Conservation (phyloP, 2,329 filamentous ascomycete genomes). For the Stromatinia cepivora region DNA sequence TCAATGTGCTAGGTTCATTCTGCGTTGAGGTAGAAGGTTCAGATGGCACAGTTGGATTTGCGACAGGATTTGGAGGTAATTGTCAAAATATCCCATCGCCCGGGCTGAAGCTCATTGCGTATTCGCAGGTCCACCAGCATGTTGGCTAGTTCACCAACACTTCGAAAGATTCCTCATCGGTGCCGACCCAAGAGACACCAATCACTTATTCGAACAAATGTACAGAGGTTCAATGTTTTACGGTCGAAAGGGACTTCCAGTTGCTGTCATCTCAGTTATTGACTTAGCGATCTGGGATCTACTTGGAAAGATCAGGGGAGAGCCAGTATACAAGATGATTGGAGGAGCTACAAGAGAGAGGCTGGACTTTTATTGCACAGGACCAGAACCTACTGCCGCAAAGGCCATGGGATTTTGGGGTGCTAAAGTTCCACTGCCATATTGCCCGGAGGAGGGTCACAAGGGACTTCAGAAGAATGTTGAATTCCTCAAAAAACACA, state of each 20-base stretch:
- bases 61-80: conserved; percentile 83
- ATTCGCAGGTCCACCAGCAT: conserved; percentile 71
- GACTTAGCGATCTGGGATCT: conserved; percentile 93
- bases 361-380: conserved; percentile 92
- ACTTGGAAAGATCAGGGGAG: conserved; percentile 83
- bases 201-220: conserved; percentile 94
- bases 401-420: conserved; percentile 88
- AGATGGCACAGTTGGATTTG: conserved; percentile 91
- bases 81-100: neutral
- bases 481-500: conserved; percentile 81
- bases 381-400: conserved; percentile 77
- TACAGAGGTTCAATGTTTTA: conserved; percentile 97
- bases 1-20: conserved; percentile 92
- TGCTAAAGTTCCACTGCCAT: conserved; percentile 86
- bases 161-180: conserved; percentile 90
- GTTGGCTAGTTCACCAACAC: conserved; percentile 91
- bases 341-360: conserved; percentile 83
- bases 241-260: conserved; percentile 84
- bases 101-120: conserved; percentile 21
- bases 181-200: conserved; percentile 86
- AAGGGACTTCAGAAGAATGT: conserved; percentile 83
- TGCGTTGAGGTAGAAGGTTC: conserved; percentile 84
- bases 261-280: conserved; percentile 91
- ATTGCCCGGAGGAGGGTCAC: conserved; percentile 83
- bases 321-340: conserved; percentile 93